A percentile compares a stretch with the other conserved stretches of the same genome.
Evolutionary conservation across 1,284 basidiomycete genomes (phyloP).

Genomic region (Melampsora americana): DNA sequence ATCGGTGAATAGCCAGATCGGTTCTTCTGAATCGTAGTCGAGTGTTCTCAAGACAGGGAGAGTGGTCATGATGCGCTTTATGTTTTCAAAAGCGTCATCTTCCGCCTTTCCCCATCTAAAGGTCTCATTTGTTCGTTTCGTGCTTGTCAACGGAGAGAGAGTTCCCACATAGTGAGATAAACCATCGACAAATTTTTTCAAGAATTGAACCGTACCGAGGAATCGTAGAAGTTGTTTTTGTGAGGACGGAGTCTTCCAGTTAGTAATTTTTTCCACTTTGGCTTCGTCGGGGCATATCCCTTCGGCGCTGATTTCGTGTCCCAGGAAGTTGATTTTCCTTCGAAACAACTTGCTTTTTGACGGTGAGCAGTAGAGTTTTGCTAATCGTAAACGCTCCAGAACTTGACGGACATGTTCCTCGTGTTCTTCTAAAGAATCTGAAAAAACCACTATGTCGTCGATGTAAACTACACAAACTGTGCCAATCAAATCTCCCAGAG

Average conservation of each 20-base stretch:
- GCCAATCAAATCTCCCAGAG: conserved; percentile 53
- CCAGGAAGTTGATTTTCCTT: background rate
- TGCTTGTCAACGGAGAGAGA: background rate
- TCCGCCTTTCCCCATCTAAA: conserved; percentile 18
- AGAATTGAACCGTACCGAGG: background rate
- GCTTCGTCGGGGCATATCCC: background rate
- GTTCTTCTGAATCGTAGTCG: conserved; percentile 48
- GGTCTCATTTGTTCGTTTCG: background rate
- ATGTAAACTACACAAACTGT: conserved; percentile 57
- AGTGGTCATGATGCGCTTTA: conserved; percentile 53
- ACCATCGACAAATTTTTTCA: conserved; percentile 8
- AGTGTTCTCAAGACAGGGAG: conserved; percentile 54
- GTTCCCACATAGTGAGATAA: background rate
- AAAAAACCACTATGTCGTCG: conserved; percentile 59
- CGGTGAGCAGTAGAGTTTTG: conserved; percentile 45
- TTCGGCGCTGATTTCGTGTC: background rate
- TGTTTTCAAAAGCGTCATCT: conserved; percentile 51
- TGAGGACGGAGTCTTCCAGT: background rate
- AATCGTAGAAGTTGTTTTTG: background rate
- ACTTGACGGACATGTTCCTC: background rate
- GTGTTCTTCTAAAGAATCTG: conserved; percentile 55
- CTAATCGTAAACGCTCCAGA: background rate
- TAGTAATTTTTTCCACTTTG: background rate
- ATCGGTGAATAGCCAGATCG: conserved; percentile 42
- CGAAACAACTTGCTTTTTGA: conserved; percentile 51